These are phyloP conservation scores for Podospora sp. DNA, from an alignment of 495 filamentous ascomycete genomes.

Conservation along the genomic window DNA sequence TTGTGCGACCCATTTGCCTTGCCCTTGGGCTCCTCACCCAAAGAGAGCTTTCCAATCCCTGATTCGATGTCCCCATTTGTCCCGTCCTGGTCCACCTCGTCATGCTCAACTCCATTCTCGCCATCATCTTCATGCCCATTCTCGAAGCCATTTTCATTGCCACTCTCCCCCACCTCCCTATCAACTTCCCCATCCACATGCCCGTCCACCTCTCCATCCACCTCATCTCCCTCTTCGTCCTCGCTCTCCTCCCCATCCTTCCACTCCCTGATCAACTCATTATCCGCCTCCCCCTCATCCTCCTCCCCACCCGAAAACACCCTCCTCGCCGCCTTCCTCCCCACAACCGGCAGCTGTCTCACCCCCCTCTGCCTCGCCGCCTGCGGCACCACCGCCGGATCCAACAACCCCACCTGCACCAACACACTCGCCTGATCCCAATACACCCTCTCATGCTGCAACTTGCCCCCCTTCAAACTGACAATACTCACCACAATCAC, in stretches of 20 bases:
- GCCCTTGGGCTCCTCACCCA: background rate
- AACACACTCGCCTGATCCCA: slow-evolving; percentile 86
- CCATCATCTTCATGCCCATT: too few species aligned
- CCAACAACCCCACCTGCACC: slow-evolving; percentile 71
- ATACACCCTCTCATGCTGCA: slow-evolving; percentile 78
- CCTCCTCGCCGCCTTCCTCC: slow-evolving; percentile 64
- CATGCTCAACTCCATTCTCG: too few species aligned
- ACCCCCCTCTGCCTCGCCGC: slow-evolving; percentile 52
- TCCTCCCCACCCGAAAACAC: slow-evolving; percentile 49
- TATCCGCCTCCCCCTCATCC: slow-evolving; percentile 61
- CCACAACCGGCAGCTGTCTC: slow-evolving; percentile 63
- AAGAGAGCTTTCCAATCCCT: background rate
- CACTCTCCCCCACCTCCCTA: background rate
- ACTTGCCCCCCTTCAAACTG: slow-evolving; percentile 65
- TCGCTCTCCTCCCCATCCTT: slow-evolving; percentile 23
- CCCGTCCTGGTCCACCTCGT: too few species aligned
- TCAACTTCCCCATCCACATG: background rate
- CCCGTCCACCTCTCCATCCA: background rate
- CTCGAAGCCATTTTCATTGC: background rate
- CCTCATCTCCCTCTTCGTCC: background rate
- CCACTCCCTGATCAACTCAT: slow-evolving; percentile 63
- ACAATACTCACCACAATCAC: slow-evolving; percentile 74
- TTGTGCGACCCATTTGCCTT: background rate
- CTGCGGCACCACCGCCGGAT: slow-evolving; percentile 54
- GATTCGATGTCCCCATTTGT: background rate